Evolutionary conservation across 1,284 basidiomycete genomes (phyloP), one percentile per base, ranked within the genome.

Genomic region (Malassezia furfur): DNA sequence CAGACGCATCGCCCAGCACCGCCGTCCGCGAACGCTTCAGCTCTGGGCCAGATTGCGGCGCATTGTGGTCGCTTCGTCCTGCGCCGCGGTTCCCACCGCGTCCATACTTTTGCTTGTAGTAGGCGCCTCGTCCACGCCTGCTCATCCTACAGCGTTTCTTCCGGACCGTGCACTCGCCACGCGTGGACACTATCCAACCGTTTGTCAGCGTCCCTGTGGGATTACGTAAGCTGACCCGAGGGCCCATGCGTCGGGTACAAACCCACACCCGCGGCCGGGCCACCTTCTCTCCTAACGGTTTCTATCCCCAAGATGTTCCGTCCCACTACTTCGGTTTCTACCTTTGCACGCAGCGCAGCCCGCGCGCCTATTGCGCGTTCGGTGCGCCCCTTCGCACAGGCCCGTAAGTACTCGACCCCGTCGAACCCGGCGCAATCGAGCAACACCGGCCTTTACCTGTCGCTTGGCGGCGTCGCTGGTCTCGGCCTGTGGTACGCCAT

Each of bases 401-500:
- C 44, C 9, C 49, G 54, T 19, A 4, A 17, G 6, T 51, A 46
- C 31, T 57, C 54, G 17, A 17, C 30, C 5, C 30, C 40, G 14
- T n/a, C 36, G 11, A 5, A 34, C 12, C 15, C 39, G 15, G 19
- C 41, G 32, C 21, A 32, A 1, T 32, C 48, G 19, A 66, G 62
- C 34, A 74, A 72, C 64, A 40, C 59, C 10, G 62, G 66, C 14
- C 57, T 74, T 1, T 48, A 67, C 41, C 62, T 73, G n/a, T 63
- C 58, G 44, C 63, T 68, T 21, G 70, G 61, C 30, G 72, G 72
- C 51, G 45, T 73, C 11, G 70, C 61, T 10, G 72, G 72, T 50
- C 53, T 74, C n/a, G 72, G 62, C 32, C 64, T 61, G 12, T 74
- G 66, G 65, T 68, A 66, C 61, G 47, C 51, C 15, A 57, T 68